A percentile compares a stretch with the other conserved stretches of the same genome.
phyloP scores from a whole-genome alignment of 2,329 filamentous ascomycete species.

The Colletotrichum sp. region DNA sequence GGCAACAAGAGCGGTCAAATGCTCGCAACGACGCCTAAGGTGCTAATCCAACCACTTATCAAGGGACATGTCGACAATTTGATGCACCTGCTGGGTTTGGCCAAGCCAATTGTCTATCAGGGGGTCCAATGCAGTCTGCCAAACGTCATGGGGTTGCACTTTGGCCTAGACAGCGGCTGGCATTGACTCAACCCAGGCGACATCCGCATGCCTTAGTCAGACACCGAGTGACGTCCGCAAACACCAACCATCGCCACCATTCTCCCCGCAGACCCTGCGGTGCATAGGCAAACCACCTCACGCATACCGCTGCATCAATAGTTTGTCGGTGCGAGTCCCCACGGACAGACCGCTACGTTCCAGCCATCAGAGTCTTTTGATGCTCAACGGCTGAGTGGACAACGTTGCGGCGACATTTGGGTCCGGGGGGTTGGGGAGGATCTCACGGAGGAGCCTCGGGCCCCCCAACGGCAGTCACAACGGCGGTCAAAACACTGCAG shows the following conservation, averaged over 20 bases:
- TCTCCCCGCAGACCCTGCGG: neutral
- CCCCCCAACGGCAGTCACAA: conserved; percentile 8
- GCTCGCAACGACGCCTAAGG: neutral
- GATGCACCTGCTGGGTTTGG: neutral
- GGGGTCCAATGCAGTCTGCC: neutral
- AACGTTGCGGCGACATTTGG: neutral
- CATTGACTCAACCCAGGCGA: neutral
- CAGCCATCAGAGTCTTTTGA: neutral
- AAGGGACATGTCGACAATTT: neutral
- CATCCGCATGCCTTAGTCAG: neutral
- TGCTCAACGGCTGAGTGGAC: conserved; percentile 5
- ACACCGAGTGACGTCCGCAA: neutral
- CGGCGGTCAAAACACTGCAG: conserved; percentile 16
- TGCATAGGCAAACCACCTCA: neutral
- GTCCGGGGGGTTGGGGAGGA: conserved; percentile 12
- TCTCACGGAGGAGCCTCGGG: neutral
- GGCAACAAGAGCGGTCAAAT: neutral
- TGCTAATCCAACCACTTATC: neutral
- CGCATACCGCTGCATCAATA: neutral
- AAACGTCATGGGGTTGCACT: neutral
- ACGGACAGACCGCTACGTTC: conserved; percentile 10
- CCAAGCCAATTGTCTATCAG: neutral
- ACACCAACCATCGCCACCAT: neutral
- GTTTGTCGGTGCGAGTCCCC: neutral
- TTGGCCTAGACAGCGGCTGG: neutral